Percentiles rank a stretch among this genome's conserved stretches.
Evolutionary conservation across 208 protist genomes (phyloP).

Genomic region (Wallacemonas sp.): DNA sequence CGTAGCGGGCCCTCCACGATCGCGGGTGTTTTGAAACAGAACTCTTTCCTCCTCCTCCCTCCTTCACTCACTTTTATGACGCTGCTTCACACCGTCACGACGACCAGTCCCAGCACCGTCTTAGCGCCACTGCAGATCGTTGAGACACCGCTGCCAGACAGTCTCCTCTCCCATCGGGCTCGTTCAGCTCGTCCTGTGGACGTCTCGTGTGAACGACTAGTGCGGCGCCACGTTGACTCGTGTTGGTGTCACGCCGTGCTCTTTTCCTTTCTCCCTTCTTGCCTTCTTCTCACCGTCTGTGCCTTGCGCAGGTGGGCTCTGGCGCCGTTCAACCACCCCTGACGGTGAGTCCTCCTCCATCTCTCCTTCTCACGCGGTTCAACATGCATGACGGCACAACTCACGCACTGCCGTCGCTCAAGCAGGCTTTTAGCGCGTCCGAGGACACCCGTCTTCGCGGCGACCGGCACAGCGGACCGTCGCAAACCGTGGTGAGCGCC

Average conservation of each 20-base stretch:
- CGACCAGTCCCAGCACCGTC: no score
- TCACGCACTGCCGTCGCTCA: background rate
- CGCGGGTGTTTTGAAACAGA: no score
- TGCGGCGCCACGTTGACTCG: no score
- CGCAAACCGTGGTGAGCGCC: background rate
- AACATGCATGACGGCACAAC: background rate
- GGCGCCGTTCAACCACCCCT: background rate
- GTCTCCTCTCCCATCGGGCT: no score
- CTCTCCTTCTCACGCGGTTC: background rate
- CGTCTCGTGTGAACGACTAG: no score
- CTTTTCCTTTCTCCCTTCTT: constrained; percentile 1
- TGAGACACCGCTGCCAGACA: no score
- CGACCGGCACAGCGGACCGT: background rate
- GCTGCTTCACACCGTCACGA: no score
- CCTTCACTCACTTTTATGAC: no score
- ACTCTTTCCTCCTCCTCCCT: no score
- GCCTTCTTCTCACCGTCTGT: background rate
- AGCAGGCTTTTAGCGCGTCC: background rate
- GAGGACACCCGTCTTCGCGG: background rate
- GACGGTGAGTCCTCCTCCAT: background rate
- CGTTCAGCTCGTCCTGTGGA: no score
- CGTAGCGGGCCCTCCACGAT: no score
- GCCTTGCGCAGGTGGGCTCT: background rate
- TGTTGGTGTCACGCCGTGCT: background rate
- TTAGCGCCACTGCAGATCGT: no score